Base-by-base conservation (phyloP, 2,329 filamentous ascomycete genomes). In the Botrytis porri region DNA sequence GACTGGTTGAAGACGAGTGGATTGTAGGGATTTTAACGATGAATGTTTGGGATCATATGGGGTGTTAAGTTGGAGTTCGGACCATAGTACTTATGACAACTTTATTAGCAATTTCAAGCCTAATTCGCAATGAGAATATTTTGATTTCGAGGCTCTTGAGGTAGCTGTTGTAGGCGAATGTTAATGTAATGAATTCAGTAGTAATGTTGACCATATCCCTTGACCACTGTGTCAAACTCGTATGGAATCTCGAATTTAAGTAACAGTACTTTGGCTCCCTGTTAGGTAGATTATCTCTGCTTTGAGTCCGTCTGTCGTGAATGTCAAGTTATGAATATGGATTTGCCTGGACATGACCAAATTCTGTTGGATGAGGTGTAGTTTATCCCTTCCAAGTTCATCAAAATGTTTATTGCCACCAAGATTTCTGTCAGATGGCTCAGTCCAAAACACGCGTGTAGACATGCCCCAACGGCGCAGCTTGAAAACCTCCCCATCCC, bases 1-100 rank as follows among this genome's bases (percentile, higher is more conserved):
- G 81, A 80, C 25, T 86, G 84, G 84, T 59, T 86, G 75, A 79
- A 80, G 77, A 81, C 82, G 77, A 83, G 83, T 74, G 37, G 35
- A 4, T 59, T 73, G 37, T 62, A 70, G 29, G 12, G 8, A 41
- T 16, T 37, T 16, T 73, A 29, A 41, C 37, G 37, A 73, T 70
- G 29, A 29, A 61, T 39, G 8, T 32, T 16, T 8, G 45, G n/a
- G 22, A 22, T 41, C 6, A 54, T 32, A 29, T 57, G 60, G 16
- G 59, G 69, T 45, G 32, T 35, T 63, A 14, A 60, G 45, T 41
- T 43, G 70, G 63, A 37, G 29, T 67, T 67, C 48, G 35, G 41
- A 29, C 43, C 37, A n/a, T 43, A 14, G 18, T 29, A 4, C 10
- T 66, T 39, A 54, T 39, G 8, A 39, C 14, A 4, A 6, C 20